These are phyloP conservation scores for Populus hybrid DNA, from an alignment of 441 rosid genomes.

Conservation along the genomic window DNA sequence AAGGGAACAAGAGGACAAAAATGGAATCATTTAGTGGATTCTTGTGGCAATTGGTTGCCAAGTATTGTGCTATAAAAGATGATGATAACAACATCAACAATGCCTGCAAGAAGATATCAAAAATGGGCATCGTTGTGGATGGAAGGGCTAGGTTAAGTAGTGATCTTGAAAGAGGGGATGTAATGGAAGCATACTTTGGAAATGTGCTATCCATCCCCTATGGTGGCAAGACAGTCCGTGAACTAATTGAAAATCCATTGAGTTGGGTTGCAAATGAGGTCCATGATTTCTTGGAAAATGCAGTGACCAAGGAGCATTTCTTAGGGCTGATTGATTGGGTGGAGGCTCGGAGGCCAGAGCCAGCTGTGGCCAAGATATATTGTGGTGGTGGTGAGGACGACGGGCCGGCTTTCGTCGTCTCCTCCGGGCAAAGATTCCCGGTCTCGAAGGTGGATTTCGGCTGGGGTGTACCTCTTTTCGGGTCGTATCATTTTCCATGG, in stretches of 20 bases:
- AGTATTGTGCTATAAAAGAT: slow-evolving; percentile 19
- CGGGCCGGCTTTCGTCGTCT: slow-evolving; percentile 75
- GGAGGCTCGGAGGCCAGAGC: slow-evolving; percentile 65
- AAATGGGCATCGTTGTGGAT: slow-evolving; percentile 75
- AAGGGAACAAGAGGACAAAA: slow-evolving; percentile 41
- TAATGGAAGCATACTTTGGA: slow-evolving; percentile 56
- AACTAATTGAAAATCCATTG: slow-evolving; percentile 48
- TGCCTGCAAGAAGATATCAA: slow-evolving; percentile 12
- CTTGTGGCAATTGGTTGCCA: slow-evolving; percentile 70
- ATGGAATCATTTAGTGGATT: slow-evolving; percentile 66
- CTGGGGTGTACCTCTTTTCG: slow-evolving; percentile 69
- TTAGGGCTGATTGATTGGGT: slow-evolving; percentile 82
- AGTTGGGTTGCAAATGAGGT: slow-evolving; percentile 60
- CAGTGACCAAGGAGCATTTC: slow-evolving; percentile 64
- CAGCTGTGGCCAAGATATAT: slow-evolving; percentile 53
- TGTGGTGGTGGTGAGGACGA: slow-evolving; percentile 27
- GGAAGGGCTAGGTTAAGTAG: slow-evolving; percentile 55
- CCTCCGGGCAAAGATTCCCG: slow-evolving; percentile 72
- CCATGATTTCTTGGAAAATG: slow-evolving; percentile 45
- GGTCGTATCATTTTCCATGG: slow-evolving; percentile 87
- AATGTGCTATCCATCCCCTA: slow-evolving; percentile 70
- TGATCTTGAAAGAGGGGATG: background rate
- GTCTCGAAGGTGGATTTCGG: slow-evolving; percentile 56
- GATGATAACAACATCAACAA: background rate
- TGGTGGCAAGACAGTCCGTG: slow-evolving; percentile 37